phyloP scores from a whole-genome alignment of 768 basidiomycete species.

The Mycena chlorophos region DNA sequence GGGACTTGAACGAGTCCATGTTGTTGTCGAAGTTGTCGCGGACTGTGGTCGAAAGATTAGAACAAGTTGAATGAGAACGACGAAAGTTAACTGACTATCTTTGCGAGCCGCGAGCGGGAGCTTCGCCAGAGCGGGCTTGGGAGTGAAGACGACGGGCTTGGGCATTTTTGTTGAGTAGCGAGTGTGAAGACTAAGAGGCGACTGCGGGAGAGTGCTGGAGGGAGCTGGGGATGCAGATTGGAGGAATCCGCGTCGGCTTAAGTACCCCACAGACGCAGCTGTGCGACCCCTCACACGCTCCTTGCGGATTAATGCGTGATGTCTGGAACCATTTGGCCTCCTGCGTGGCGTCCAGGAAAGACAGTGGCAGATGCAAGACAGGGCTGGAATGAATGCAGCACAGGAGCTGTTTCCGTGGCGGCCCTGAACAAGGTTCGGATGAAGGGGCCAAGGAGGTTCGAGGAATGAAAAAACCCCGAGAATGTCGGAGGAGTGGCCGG shows the following conservation, averaged over 20 bases:
- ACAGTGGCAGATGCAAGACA: neutral
- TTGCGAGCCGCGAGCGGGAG: slow-evolving; percentile 39
- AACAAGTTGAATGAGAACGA: neutral
- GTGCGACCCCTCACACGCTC: neutral
- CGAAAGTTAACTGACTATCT: slow-evolving; percentile 29
- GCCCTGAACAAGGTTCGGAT: neutral
- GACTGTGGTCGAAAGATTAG: slow-evolving; percentile 27
- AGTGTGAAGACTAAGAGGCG: neutral
- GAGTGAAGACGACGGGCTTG: slow-evolving; percentile 27
- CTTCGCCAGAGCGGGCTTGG: slow-evolving; percentile 37
- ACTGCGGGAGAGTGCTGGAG: neutral
- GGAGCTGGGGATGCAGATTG: neutral
- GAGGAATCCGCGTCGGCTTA: neutral
- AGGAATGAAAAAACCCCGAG: neutral
- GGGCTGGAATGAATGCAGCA: neutral
- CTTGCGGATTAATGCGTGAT: neutral
- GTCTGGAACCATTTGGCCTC: neutral
- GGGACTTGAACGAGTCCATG: slow-evolving; percentile 34
- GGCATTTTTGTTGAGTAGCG: slow-evolving; percentile 10
- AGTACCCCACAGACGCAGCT: neutral
- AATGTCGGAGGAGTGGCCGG: too few species aligned
- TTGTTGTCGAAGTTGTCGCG: slow-evolving; percentile 41
- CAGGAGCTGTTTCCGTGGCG: neutral
- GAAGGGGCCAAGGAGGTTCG: neutral
- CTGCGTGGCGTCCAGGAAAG: neutral